A percentile compares a stretch with the other conserved stretches of the same genome.
Evolutionary conservation across 2,329 filamentous ascomycete genomes (phyloP).

Genomic region (Zymoseptoria tritici): DNA sequence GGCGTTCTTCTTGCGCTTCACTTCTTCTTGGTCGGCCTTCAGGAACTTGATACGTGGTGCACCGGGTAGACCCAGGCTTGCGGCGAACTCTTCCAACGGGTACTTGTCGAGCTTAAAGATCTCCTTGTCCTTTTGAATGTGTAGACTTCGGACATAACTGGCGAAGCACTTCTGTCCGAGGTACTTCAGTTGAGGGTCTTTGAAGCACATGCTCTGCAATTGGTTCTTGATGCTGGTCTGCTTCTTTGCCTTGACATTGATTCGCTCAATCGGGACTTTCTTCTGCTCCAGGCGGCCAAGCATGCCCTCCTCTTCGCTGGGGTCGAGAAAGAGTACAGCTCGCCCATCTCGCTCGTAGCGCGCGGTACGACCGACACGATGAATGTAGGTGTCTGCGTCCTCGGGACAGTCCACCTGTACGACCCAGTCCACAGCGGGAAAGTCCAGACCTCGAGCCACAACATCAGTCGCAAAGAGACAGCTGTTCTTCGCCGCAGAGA

Average conservation of each 20-base stretch:
- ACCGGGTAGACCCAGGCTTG: constrained; percentile 80
- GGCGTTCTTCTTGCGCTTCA: constrained; percentile 81
- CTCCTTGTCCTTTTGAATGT: constrained; percentile 85
- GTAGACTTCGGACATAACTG: constrained; percentile 76
- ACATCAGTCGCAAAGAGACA: constrained; percentile 96
- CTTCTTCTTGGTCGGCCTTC: constrained; percentile 81
- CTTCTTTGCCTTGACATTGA: constrained; percentile 83
- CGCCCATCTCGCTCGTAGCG: constrained; percentile 81
- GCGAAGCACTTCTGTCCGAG: constrained; percentile 93
- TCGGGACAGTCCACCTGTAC: constrained; percentile 98
- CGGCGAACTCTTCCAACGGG: constrained; percentile 76
- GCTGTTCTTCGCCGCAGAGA: constrained; percentile 70
- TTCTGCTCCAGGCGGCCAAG: constrained; percentile 74
- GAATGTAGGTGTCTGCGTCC: constrained; percentile 95
- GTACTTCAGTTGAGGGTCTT: constrained; percentile 89
- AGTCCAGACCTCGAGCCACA: constrained; percentile 87
- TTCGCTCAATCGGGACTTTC: constrained; percentile 79
- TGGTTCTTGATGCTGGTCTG: constrained; percentile 78
- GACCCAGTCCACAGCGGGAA: constrained; percentile 95
- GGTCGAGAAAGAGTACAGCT: constrained; percentile 85
- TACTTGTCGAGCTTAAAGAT: constrained; percentile 79
- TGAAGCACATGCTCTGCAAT: constrained; percentile 91
- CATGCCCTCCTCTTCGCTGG: constrained; percentile 90
- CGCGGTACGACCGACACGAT: constrained; percentile 90
- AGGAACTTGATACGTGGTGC: constrained; percentile 89